Base-by-base conservation (phyloP, 371 early-diverging fungal species). In the Syncephalastrum monosporum region DNA sequence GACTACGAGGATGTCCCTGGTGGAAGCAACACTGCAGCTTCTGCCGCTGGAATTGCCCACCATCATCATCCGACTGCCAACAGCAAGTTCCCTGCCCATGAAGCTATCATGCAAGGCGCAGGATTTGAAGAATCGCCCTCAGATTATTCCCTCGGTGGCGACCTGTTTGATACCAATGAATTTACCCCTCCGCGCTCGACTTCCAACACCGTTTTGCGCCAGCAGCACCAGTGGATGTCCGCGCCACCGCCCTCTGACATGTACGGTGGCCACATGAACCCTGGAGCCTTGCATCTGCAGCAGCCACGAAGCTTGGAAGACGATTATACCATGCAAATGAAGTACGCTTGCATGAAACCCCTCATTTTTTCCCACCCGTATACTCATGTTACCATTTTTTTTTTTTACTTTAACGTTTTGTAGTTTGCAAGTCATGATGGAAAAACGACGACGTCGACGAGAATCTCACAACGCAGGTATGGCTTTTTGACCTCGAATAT, bases 381-480 rank as follows among this genome's bases (percentile, higher is more conserved):
- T 19, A 7, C 16, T 23, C 47, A 46, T 46, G 47, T 16, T 46
- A 19, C 23, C 47, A 14, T 19, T 13, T 24, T 55, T 42, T 42
- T 42, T 47, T 57, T 33, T 14, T n/a, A n/a, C 21, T 21, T 21
- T 1, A 21, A 15, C 42, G 27, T n/a, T 47, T 24, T 38, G 42
- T 59, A 79, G 76, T 47, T 56, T 74, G 19, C 79, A 75, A 46
- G 49, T 62, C 19, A 48, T 74, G 25, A 67, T 72, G 58, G 98
- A 98, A 69, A 96, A 96, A 72, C 82, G 92, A 13, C 80, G 96
- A 21, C 86, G 92, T 25, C 88, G 97, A 59, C 81, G 97, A 38
- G 98, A 96, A 72, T 91, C 92, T 38, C 98, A 98, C 80, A 98
- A 98, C 69, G 95, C 94, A 46, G 90, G 85, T 85, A 76, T 58